Evolutionary conservation across 192 early-diverging fungal genomes (phyloP).

Genomic region (Podila minutissima): DNA sequence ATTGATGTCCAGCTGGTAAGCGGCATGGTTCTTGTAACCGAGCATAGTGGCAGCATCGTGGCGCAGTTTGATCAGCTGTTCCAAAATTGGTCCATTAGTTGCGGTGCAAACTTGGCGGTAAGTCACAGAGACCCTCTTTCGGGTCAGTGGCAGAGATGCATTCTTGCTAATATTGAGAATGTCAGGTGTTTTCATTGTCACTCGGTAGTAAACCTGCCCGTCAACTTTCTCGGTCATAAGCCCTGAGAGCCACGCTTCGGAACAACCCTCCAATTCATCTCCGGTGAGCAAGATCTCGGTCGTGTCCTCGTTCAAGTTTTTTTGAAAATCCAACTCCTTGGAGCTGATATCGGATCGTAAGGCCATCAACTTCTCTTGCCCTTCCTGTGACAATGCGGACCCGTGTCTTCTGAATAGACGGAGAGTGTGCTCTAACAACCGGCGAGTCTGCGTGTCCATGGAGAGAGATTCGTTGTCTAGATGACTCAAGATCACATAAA

Average conservation of each 20-base stretch:
- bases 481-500: conserved; percentile 66
- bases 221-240: conserved; percentile 27
- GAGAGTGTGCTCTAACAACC: conserved; percentile 75
- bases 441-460: conserved; percentile 70
- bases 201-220: conserved; percentile 71
- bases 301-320: conserved; percentile 76
- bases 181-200: conserved; percentile 55
- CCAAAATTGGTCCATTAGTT: conserved; percentile 51
- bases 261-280: conserved; percentile 31
- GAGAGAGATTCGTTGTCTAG: conserved; percentile 52
- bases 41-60: conserved; percentile 66
- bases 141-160: conserved; percentile 14
- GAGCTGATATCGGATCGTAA: conserved; percentile 76
- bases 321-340: conserved; percentile 74
- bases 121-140: conserved; percentile 15
- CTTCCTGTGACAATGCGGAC: conserved; percentile 67
- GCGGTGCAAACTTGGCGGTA: conserved; percentile 51
- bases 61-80: conserved; percentile 53
- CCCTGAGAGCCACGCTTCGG: conserved; percentile 56
- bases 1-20: conserved; percentile 77
- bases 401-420: conserved; percentile 77
- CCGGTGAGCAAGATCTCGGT: conserved; percentile 58
- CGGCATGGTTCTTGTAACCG: conserved; percentile 78
- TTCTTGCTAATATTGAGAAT: conserved; percentile 36
- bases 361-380: conserved; percentile 68